phyloP scores from a whole-genome alignment of 2,329 filamentous ascomycete genomes.

The Alternaria angustiovoidea region DNA sequence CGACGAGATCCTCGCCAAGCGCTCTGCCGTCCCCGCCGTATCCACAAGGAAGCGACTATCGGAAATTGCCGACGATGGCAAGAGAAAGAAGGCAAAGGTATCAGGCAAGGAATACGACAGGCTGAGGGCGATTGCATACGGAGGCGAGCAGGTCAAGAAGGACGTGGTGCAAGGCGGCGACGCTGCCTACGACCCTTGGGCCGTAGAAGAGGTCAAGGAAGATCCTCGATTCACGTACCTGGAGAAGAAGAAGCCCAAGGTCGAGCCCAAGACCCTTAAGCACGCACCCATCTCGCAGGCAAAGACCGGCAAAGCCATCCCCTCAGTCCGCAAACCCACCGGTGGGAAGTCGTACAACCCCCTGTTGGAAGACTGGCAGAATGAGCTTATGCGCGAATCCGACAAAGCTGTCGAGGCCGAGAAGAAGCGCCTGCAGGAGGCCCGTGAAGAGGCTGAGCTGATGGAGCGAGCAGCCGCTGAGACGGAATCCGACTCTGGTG shows the following conservation, averaged over 20 bases:
- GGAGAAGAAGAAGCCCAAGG: slow-evolving; percentile 69
- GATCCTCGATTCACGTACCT: slow-evolving; percentile 71
- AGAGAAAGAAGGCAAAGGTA: slow-evolving; percentile 81
- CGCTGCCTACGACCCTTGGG: slow-evolving; percentile 81
- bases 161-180: slow-evolving; percentile 65
- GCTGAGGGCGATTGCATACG: slow-evolving; percentile 77
- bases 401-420: slow-evolving; percentile 82
- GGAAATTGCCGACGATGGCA: slow-evolving; percentile 73
- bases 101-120: slow-evolving; percentile 83
- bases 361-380: slow-evolving; percentile 83
- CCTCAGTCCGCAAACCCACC: slow-evolving; percentile 79
- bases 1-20: slow-evolving; percentile 88
- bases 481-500: slow-evolving; percentile 78
- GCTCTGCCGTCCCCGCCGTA: slow-evolving; percentile 83
- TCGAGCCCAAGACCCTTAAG: slow-evolving; percentile 77
- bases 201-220: slow-evolving; percentile 58
- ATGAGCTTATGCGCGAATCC: slow-evolving; percentile 76
- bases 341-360: slow-evolving; percentile 95
- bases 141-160: slow-evolving; percentile 66
- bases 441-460: slow-evolving; percentile 71
- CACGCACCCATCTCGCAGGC: slow-evolving; percentile 81
- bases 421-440: slow-evolving; percentile 72
- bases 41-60: slow-evolving; percentile 78
- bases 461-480: slow-evolving; percentile 75
- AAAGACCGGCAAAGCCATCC: slow-evolving; percentile 80